These are phyloP conservation scores for Cercophora samala DNA, from an alignment of 495 filamentous ascomycete genomes.

Conservation along the genomic window DNA sequence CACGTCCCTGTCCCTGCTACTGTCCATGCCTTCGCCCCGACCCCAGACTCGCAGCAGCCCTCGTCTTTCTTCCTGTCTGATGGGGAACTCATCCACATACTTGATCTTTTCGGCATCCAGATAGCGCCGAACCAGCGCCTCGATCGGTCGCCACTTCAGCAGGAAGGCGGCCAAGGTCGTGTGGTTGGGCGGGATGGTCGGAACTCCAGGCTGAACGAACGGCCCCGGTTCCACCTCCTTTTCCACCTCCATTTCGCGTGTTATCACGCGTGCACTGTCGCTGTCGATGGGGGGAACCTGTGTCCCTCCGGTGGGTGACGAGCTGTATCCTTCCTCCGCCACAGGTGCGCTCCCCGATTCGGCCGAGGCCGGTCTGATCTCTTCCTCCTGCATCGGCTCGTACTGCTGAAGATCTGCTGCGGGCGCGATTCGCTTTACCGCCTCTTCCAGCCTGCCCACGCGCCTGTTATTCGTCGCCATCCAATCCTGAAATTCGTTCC, in stretches of 20 bases:
- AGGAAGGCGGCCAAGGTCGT: conserved; percentile 77
- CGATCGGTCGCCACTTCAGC: conserved; percentile 66
- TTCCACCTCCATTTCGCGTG: conserved; percentile 42
- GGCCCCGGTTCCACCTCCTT: conserved; percentile 46
- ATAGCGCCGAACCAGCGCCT: conserved; percentile 47
- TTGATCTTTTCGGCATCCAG: conserved; percentile 49
- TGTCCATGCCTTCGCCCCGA: conserved; percentile 68
- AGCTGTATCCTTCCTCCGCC: conserved; percentile 23
- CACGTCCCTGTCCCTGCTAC: conserved; percentile 30
- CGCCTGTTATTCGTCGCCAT: conserved; percentile 19
- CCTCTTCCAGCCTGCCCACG: conserved; percentile 27
- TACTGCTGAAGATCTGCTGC: conserved; percentile 16
- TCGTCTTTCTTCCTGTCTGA: conserved; percentile 70
- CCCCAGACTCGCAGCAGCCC: conserved; percentile 75
- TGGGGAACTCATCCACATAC: conserved; percentile 62
- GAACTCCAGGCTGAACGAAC: conserved; percentile 47
- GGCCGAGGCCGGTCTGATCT: conserved; percentile 26
- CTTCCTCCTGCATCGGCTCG: conserved; percentile 21
- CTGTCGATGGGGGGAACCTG: conserved; percentile 22
- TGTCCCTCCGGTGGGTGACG: conserved; percentile 24
- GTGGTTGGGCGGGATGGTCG: conserved; percentile 73
- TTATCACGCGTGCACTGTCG: conserved; percentile 32
- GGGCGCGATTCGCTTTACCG: conserved; percentile 20
- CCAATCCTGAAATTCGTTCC: conserved; percentile 32
- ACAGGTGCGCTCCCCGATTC: conserved; percentile 18